These are phyloP conservation scores for Aspergillus eucalypticola DNA, from an alignment of 2,329 filamentous ascomycete species.

Conservation along the genomic window DNA sequence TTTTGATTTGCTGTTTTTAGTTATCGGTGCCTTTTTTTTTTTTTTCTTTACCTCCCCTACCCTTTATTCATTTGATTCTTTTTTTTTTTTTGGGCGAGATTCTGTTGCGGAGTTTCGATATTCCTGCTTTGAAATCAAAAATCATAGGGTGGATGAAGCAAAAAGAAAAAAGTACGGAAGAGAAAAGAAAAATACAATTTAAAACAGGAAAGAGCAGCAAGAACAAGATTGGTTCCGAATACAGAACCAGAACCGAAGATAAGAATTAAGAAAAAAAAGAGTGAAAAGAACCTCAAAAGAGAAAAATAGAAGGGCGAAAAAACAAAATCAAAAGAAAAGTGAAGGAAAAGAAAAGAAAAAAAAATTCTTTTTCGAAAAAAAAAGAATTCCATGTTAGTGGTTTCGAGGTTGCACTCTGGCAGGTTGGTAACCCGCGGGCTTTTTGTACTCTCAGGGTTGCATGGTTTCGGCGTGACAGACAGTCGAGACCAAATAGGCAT, in stretches of 20 bases:
- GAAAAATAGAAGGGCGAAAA: background rate
- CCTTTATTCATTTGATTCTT: constrained; percentile 7
- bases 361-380: constrained; percentile 2
- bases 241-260: background rate
- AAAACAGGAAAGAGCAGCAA: background rate
- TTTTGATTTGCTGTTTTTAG: background rate
- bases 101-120: background rate
- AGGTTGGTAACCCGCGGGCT: constrained; percentile 19
- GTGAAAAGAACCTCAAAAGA: background rate
- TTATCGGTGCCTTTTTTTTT: too few species aligned
- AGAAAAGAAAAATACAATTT: background rate
- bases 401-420: constrained; percentile 16
- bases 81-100: background rate
- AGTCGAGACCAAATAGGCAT: constrained; percentile 13
- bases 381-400: background rate
- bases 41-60: constrained; percentile 5
- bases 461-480: constrained; percentile 19
- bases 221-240: background rate
- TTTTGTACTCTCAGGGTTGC: constrained; percentile 28
- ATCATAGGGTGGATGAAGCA: background rate
- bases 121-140: constrained; percentile 8
- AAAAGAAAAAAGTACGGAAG: constrained; percentile 2
- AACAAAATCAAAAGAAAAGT: background rate
- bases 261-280: background rate
- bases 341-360: background rate